These are phyloP conservation scores for Aureobasidium pullulans DNA, from an alignment of 2,329 filamentous ascomycete species.

Conservation along the genomic window DNA sequence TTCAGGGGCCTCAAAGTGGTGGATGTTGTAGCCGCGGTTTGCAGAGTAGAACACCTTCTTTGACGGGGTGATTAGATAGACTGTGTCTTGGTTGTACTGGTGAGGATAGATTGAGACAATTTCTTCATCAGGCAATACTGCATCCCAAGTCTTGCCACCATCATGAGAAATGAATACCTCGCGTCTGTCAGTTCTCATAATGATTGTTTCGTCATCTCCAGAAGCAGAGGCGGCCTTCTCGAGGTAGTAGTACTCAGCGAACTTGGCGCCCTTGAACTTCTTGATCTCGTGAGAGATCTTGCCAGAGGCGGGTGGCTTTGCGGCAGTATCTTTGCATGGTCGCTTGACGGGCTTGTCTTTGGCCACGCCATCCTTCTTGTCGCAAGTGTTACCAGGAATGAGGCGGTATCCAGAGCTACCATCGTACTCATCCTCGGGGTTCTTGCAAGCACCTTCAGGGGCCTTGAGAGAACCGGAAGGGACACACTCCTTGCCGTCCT, in stretches of 20 bases:
- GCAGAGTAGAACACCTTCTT: slow-evolving; percentile 71
- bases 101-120: slow-evolving; percentile 70
- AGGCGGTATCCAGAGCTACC: slow-evolving; percentile 86
- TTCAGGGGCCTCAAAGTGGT: slow-evolving; percentile 63
- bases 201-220: slow-evolving; percentile 64
- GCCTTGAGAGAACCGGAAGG: slow-evolving; percentile 54
- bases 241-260: slow-evolving; percentile 62
- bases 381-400: slow-evolving; percentile 61
- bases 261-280: slow-evolving; percentile 54
- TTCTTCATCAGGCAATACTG: slow-evolving; percentile 56
- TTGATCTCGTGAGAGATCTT: slow-evolving; percentile 56
- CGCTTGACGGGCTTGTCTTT: slow-evolving; percentile 54
- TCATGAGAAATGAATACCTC: slow-evolving; percentile 70
- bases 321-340: slow-evolving; percentile 59
- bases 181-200: slow-evolving; percentile 52
- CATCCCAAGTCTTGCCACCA: slow-evolving; percentile 81
- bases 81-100: slow-evolving; percentile 70
- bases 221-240: slow-evolving; percentile 62
- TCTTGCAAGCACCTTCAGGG: slow-evolving; percentile 68
- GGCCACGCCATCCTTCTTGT: slow-evolving; percentile 31
- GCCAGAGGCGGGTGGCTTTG: slow-evolving; percentile 51
- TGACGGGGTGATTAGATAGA: slow-evolving; percentile 72
- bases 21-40: slow-evolving; percentile 67
- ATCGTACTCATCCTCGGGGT: slow-evolving; percentile 64
- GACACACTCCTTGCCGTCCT: slow-evolving; percentile 59